A percentile compares a stretch with the other conserved stretches of the same genome.
phyloP scores from a whole-genome alignment of 805 yeast genomes.

The Zygotorulaspora sp. region DNA sequence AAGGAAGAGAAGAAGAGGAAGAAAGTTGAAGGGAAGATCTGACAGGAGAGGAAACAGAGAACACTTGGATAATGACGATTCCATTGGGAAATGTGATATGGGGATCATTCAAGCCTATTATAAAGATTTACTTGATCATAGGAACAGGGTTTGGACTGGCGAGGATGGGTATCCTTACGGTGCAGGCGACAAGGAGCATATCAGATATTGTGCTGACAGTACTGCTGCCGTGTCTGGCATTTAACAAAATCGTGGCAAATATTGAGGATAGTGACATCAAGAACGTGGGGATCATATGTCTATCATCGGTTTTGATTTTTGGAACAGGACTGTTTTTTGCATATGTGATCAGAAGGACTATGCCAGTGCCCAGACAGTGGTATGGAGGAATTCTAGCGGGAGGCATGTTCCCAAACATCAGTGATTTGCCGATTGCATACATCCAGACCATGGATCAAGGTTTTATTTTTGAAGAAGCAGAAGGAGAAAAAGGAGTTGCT shows the following conservation, averaged over 20 bases:
- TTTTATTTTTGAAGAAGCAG: conserved; percentile 49
- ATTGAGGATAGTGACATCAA: conserved; percentile 62
- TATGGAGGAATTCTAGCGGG: conserved; percentile 65
- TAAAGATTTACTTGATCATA: conserved; percentile 68
- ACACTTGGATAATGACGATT: conserved; percentile 18
- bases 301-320: conserved; percentile 49
- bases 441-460: conserved; percentile 64
- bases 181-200: conserved; percentile 57
- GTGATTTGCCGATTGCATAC: conserved; percentile 75
- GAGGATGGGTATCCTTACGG: conserved; percentile 52
- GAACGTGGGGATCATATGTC: conserved; percentile 59
- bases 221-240: conserved; percentile 62
- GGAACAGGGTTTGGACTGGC: conserved; percentile 63
- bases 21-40: too few species aligned
- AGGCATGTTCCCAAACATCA: conserved; percentile 68
- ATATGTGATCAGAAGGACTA: conserved; percentile 20
- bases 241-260: conserved; percentile 57
- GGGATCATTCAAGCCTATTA: conserved; percentile 68
- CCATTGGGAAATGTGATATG: conserved; percentile 33
- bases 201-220: conserved; percentile 60
- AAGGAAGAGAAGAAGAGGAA: too few species aligned
- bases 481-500: conserved; percentile 75
- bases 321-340: conserved; percentile 48
- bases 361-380: conserved; percentile 63
- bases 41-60: background rate